Evolutionary conservation across 148 eudicot genomes (phyloP).

Genomic region (Rhododendron mucronatum): DNA sequence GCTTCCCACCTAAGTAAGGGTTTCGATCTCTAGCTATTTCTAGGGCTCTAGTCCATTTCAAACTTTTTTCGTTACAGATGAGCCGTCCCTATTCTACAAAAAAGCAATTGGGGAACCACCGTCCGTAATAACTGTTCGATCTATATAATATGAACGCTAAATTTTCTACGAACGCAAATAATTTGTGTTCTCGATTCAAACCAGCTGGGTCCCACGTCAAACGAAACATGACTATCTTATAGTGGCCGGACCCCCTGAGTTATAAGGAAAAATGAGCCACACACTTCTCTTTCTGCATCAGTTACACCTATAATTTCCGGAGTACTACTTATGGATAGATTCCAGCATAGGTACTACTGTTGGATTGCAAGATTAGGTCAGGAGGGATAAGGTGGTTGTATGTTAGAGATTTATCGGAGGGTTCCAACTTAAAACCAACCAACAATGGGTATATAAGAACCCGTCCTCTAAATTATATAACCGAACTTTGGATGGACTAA

Average conservation of each 20-base stretch:
- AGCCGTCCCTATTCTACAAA: neutral
- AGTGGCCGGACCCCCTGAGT: neutral
- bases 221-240: neutral
- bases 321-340: neutral
- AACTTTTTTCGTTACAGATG: neutral
- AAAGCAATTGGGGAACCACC: neutral
- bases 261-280: neutral
- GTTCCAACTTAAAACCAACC: too few relatives aligned
- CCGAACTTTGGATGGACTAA: too few relatives aligned
- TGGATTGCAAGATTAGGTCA: neutral
- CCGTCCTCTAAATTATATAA: too few relatives aligned
- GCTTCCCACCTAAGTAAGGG: neutral
- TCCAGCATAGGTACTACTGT: neutral
- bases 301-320: neutral
- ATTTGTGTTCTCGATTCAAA: neutral
- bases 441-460: too few relatives aligned
- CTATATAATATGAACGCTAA: neutral
- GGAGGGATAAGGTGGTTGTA: neutral
- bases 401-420: too few relatives aligned
- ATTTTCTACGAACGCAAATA: neutral
- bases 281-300: neutral
- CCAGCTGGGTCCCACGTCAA: neutral
- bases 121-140: neutral
- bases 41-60: neutral
- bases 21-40: neutral